These are phyloP conservation scores for Stipa capillata DNA, from an alignment of 176 grass and related monocot genomes.

Conservation along the genomic window DNA sequence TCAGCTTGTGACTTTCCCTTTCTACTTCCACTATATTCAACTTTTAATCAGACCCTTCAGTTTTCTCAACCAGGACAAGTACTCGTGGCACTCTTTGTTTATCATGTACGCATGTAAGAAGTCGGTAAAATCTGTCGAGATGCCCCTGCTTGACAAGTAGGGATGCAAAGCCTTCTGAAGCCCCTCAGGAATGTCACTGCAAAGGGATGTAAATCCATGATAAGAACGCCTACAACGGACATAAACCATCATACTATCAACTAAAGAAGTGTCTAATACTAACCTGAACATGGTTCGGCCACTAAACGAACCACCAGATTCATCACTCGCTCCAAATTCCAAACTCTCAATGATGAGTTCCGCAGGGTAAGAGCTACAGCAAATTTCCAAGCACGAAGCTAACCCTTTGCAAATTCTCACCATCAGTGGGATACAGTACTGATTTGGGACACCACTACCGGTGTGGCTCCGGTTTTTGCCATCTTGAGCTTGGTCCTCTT, in stretches of 20 bases:
- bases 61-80: conserved; percentile 39
- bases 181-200: conserved; percentile 27
- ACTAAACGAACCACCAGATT: conserved; percentile 1
- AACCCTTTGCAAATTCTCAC: conserved; percentile 19
- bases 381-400: conserved; percentile 25
- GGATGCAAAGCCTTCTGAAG: conserved; percentile 23
- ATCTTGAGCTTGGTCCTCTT: background rate
- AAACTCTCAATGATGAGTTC: conserved; percentile 18
- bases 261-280: background rate
- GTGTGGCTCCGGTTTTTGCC: background rate
- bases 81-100: conserved; percentile 39
- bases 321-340: background rate
- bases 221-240: background rate
- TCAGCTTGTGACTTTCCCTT: too few relatives aligned
- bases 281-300: conserved; percentile 23
- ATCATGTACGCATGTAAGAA: conserved; percentile 44
- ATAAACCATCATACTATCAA: background rate
- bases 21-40: background rate
- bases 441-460: background rate
- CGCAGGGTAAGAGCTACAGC: conserved; percentile 29
- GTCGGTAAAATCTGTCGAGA: conserved; percentile 20
- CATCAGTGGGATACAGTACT: conserved; percentile 21
- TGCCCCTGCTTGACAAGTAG: conserved; percentile 28
- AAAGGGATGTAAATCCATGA: background rate
- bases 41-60: conserved; percentile 20